Evolutionary conservation across 2,329 filamentous ascomycete genomes (phyloP).

Genomic region (Didymella keratinophila): DNA sequence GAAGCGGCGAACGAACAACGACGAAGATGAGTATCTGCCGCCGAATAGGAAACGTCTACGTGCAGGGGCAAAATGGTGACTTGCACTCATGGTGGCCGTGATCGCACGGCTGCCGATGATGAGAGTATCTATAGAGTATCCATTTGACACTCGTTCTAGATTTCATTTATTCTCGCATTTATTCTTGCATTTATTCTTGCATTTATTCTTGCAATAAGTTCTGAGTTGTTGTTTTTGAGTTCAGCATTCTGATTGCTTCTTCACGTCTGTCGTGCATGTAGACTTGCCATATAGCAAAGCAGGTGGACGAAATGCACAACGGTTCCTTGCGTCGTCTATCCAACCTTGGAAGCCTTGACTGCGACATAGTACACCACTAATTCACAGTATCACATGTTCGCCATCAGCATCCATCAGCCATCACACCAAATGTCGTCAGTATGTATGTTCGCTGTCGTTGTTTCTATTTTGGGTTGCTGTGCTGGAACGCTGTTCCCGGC

Average conservation of each 20-base stretch:
- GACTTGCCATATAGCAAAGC: too few relatives aligned
- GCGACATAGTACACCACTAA: constrained; percentile 1
- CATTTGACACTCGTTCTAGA: neutral
- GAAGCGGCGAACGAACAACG: constrained; percentile 1
- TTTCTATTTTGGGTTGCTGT: constrained; percentile 24
- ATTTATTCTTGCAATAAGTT: neutral
- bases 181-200: too few relatives aligned
- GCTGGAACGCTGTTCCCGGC: constrained; percentile 21
- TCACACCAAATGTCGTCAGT: neutral
- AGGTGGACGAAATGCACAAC: neutral
- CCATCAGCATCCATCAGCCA: constrained; percentile 3
- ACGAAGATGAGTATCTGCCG: neutral
- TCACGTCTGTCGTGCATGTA: neutral
- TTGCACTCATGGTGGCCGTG: neutral
- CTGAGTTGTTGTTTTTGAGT: too few relatives aligned
- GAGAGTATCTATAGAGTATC: neutral
- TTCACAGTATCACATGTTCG: neutral
- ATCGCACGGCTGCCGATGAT: neutral
- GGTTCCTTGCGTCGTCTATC: neutral
- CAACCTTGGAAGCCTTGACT: neutral
- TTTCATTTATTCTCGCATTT: neutral
- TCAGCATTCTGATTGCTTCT: too few relatives aligned
- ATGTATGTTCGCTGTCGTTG: constrained; percentile 5
- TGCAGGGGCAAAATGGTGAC: neutral
- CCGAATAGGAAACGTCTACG: neutral